Conservation (phyloP, 148 eudicot genomes). For the Camellia japonica region DNA sequence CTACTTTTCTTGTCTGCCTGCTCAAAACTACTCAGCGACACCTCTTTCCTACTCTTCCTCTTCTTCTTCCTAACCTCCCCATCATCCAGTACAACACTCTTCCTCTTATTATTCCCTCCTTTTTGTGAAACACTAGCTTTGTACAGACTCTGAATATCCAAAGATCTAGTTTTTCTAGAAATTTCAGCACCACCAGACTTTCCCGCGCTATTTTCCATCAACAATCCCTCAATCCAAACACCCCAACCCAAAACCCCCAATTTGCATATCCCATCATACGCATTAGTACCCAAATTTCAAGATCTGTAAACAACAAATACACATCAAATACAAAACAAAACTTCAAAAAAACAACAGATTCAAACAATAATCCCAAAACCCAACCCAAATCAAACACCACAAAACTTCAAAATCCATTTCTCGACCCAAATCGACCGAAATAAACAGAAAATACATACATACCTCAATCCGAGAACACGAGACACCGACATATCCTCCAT, state of each 20-base stretch:
- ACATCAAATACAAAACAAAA: constrained; percentile 16
- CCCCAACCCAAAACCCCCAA: constrained; percentile 34
- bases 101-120: constrained; percentile 36
- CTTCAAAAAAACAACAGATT: not conserved
- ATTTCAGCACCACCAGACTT: constrained; percentile 38
- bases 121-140: constrained; percentile 28
- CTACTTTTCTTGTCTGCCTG: constrained; percentile 42
- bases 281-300: constrained; percentile 33
- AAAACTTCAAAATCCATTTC: not conserved
- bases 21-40: constrained; percentile 39
- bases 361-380: not conserved
- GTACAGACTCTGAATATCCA: constrained; percentile 53
- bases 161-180: constrained; percentile 46
- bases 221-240: constrained; percentile 48
- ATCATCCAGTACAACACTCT: constrained; percentile 32
- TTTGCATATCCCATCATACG: constrained; percentile 40
- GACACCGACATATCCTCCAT: constrained; percentile 12
- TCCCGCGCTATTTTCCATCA: constrained; percentile 68
- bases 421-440: not conserved
- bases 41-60: constrained; percentile 51
- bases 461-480: not conserved
- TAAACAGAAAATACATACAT: constrained; percentile 18
- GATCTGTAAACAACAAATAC: constrained; percentile 56
- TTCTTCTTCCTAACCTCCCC: constrained; percentile 35
- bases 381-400: not conserved